These are phyloP conservation scores for Debaryomyces fabryi DNA, from an alignment of 1,139 yeast species.

Conservation along the genomic window DNA sequence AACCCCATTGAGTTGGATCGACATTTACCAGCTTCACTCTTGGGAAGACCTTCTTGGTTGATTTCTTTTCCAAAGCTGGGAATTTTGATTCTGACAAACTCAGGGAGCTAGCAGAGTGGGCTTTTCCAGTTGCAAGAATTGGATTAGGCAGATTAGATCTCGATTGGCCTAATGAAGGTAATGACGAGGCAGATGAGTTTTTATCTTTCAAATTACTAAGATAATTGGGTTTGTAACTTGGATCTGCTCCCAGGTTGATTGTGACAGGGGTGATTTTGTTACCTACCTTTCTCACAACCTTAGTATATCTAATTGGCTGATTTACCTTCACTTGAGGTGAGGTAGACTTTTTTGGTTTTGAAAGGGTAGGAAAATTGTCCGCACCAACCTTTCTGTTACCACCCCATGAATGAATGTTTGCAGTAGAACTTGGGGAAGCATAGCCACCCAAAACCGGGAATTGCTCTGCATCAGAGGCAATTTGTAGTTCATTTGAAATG, in stretches of 20 bases:
- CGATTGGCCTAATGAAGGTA: constrained; percentile 20
- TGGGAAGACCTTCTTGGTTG: constrained; percentile 38
- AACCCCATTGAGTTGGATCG: constrained; percentile 32
- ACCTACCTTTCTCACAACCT: constrained; percentile 28
- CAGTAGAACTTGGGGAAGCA: constrained; percentile 18
- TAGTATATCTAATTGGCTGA: constrained; percentile 45
- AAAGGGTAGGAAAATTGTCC: constrained; percentile 57
- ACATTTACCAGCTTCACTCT: constrained; percentile 40
- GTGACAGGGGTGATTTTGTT: constrained; percentile 15
- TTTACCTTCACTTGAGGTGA: constrained; percentile 16
- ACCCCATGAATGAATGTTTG: constrained; percentile 37
- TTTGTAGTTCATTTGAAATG: constrained; percentile 26
- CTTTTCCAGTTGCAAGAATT: not conserved
- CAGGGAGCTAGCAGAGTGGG: constrained; percentile 11
- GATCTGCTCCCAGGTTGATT: constrained; percentile 21
- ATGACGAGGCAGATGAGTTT: constrained; percentile 18
- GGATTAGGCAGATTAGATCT: constrained; percentile 9
- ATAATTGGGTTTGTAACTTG: constrained; percentile 35
- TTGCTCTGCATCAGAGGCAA: constrained; percentile 24
- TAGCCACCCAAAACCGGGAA: constrained; percentile 40
- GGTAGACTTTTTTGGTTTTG: constrained; percentile 37
- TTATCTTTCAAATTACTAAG: constrained; percentile 24
- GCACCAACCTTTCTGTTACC: constrained; percentile 21
- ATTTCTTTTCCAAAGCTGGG: constrained; percentile 45
- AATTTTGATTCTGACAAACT: constrained; percentile 26